Base-by-base conservation (phyloP, 805 yeast species). In the Wickerhamomyces mucosus region DNA sequence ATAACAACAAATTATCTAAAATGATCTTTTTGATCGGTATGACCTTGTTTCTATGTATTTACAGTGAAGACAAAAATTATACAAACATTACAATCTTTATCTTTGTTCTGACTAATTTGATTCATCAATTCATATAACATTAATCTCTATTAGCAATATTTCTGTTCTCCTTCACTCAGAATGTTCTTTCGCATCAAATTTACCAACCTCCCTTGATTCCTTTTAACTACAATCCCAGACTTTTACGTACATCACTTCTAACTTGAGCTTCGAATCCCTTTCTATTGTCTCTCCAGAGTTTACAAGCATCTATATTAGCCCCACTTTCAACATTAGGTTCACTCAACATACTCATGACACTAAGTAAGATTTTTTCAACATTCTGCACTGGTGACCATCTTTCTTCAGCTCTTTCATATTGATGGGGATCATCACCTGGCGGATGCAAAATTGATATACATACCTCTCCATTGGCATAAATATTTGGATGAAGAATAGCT, bases 331-430 rank as follows among this genome's bases (percentile, higher is more conserved):
- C 79, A 51, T 92, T 92, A 3, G 98, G 97, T 56, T 92, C 95
- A 17, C 96, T 95, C 38, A 92, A 66, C 96, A 92, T 88, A 48
- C 95, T 82, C 69, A 88, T 75, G 15, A 92, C 97, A 55, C 94
- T 80, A 37, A 92, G 59, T 39, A 92, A 63, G 38, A 92, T 92
- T 68, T 92, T 92, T 59, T 92, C 98, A n/a, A 92, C 88, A 51
- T 94, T 82, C 55, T 92, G 98, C 19, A 92, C 88, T 0, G 98
- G 98, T 6, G 94, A 82, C 98, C 98, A 92, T 42, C 98, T 65
- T 59, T 92, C 98, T 45, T 88, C 94, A 0, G 97, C 95, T 19
- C 83, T 59, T 56, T 92, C 98, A 58, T 92, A 92, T 68, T 80
- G 86, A 54, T 86, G 74, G 15, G 98, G 97, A 56, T 92, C 98